Base-by-base conservation (phyloP, 768 basidiomycete species). In the Asterophora lycoperdoides region DNA sequence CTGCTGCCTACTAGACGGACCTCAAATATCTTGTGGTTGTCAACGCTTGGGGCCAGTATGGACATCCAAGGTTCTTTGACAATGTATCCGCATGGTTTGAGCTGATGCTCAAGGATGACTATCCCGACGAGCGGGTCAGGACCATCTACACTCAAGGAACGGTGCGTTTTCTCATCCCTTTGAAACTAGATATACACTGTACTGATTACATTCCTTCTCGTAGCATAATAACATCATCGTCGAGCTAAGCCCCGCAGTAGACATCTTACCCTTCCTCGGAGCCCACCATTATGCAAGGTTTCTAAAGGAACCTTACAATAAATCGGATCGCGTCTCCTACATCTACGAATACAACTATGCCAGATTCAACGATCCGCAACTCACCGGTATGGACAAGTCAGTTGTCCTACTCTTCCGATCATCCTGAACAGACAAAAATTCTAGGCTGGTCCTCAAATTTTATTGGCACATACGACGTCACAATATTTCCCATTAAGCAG, bases 31-130 rank as follows among this genome's bases (percentile, higher is more conserved):
- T 65, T 8, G 64, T 70, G 0, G 60, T 70, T 2, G 55, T 63
- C 1, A 57, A 65, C 17, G 64, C 67, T 19, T 68, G 68, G 68
- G 61, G 61, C 2, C 46, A 42, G 14, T 43, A 59, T 26, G 39
- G 45, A 9, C 50, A 56, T 8, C 46, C 48, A 7, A 51, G 45
- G 8, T 62, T 64, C 35, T 52, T 65, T 26, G 61, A 65, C 33
- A 62, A 65, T 36, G 59, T 69, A 9, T 62, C 61, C 10, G 60
- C 55, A 20, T 71, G 70, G 70, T 65, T 71, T 18, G 61, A 65
- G 29, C 41, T 61, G n/a, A 70, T 71, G 70, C 48, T 71, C 1
- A 48, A 44, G 28, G 63, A 63, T 1, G 55, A 62, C 4, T 62
- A 64, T 51, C 64, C 63, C 7, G 57, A 55, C 8, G 53, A 60